Evolutionary conservation across 2,329 filamentous ascomycete species (phyloP), one percentile per base, ranked within the genome.

Genomic region (Trichoderma guizhouense): DNA sequence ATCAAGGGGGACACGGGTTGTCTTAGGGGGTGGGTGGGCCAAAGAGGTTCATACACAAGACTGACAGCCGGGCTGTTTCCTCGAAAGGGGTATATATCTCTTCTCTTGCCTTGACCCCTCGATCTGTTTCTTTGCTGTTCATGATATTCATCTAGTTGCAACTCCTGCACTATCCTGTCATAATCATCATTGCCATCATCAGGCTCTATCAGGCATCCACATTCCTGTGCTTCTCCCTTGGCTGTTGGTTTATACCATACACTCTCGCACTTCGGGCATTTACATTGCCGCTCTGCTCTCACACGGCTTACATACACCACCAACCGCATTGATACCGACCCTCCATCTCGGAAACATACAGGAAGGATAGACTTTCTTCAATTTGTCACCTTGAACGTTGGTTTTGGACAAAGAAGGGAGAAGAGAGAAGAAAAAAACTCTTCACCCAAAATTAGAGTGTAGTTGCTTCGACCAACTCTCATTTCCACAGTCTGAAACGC

Each of bases 241-340:
- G 66, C 39, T 69, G 66, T 69, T 69, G 66, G 68, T 32, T 66
- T 71, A 55, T 64, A 57, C 39, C 67, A 63, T 60, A 14, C 58
- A 32, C 30, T 47, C 32, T 9, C 55, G 30, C 36, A 55, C 60
- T 30, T 62, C 58, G 61, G 28, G 34, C 57, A 71, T 66, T 69
- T 39, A 28, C 66, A 61, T 47, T 26, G 9, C 34, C 24, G 21
- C 63, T 5, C 28, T 53, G 11, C n/a, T 24, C 39, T 68, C 51
- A 47, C 65, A 57, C 63, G 61, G 61, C 62, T 21, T 53, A 24
- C 24, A 51, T n/a, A 39, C 47, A 18, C 36, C 15, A 61, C 57
- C 66, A 60, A 53, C 64, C 15, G 21, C 64, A 39, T 34, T 30
- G 11, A 65, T 18, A 64, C 39, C 43, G 43, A 65, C 64, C 66